A percentile compares a stretch with the other conserved stretches of the same genome.
These are phyloP conservation scores for Inga laurina DNA, from an alignment of 306 rosid species.

Conservation along the genomic window DNA sequence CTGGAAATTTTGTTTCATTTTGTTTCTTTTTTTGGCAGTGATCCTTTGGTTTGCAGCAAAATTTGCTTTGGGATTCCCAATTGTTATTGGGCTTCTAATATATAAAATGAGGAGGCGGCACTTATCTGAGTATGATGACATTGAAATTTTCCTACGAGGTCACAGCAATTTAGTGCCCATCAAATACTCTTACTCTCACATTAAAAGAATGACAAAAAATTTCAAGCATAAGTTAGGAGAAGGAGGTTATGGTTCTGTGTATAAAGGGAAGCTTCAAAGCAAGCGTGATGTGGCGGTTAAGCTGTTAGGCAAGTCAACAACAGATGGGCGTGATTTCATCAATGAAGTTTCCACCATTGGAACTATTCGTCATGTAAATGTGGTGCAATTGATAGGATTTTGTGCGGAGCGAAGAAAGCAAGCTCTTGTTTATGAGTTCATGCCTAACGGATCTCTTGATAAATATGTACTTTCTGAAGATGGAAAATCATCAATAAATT, in stretches of 20 bases:
- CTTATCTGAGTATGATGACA: too few species aligned
- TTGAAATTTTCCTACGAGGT: too few species aligned
- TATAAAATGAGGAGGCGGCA: too few species aligned
- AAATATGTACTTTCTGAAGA: background rate
- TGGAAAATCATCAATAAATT: too few species aligned
- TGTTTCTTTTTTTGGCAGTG: too few species aligned
- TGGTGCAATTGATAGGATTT: background rate
- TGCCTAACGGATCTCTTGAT: background rate
- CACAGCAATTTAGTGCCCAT: constrained; percentile 18
- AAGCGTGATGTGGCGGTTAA: constrained; percentile 20
- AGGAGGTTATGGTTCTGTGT: background rate
- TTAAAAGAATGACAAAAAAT: constrained; percentile 7
- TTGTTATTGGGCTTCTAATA: too few species aligned
- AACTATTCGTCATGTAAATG: too few species aligned
- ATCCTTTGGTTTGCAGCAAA: too few species aligned
- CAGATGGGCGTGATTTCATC: constrained; percentile 14
- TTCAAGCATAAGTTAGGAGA: constrained; percentile 28
- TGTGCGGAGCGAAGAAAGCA: background rate
- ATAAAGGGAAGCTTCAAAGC: constrained; percentile 18
- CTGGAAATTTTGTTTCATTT: background rate
- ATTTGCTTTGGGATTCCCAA: too few species aligned
- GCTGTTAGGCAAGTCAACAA: background rate
- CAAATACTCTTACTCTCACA: constrained; percentile 15
- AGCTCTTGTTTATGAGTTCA: background rate
- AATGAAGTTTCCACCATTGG: too few species aligned